A percentile compares a stretch with the other conserved stretches of the same genome.
Conservation (phyloP, 495 filamentous ascomycete genomes). For the Opeltia flavorubescens region DNA sequence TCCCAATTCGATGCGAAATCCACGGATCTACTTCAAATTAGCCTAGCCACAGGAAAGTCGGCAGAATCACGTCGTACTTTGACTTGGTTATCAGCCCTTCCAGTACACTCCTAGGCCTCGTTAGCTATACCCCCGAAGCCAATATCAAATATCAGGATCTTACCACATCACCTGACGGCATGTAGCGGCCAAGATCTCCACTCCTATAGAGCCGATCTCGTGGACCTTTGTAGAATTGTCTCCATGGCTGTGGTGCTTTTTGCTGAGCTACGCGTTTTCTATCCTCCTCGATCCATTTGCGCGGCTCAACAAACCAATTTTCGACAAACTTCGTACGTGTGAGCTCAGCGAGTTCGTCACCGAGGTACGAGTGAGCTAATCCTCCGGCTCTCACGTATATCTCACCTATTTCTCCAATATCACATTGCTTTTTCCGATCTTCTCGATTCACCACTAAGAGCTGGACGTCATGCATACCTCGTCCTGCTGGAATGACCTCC, state of each 20-base stretch:
- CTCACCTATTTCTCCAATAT: constrained; percentile 57
- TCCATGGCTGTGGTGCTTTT: constrained; percentile 60
- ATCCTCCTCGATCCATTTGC: constrained; percentile 56
- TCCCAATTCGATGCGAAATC: constrained; percentile 87
- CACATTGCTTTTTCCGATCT: constrained; percentile 47
- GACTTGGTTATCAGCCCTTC: constrained; percentile 78
- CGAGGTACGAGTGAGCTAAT: constrained; percentile 78
- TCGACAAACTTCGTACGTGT: constrained; percentile 69
- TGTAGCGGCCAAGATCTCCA: constrained; percentile 44
- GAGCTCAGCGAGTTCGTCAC: constrained; percentile 38
- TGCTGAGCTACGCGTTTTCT: constrained; percentile 21
- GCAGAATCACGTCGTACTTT: constrained; percentile 28
- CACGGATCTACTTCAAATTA: no score
- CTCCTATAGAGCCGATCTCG: constrained; percentile 77
- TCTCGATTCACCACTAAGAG: constrained; percentile 78
- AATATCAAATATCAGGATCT: constrained; percentile 14
- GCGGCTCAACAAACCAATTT: constrained; percentile 77
- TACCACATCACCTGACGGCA: constrained; percentile 22
- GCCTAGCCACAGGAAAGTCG: not conserved
- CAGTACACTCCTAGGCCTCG: constrained; percentile 35
- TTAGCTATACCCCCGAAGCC: not conserved
- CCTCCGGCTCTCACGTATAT: constrained; percentile 82
- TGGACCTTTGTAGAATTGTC: constrained; percentile 65
- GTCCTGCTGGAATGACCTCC: constrained; percentile 75
- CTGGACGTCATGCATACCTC: constrained; percentile 88